Conservation (phyloP, 2,329 filamentous ascomycete species). For the Neonectria neomacrospora region DNA sequence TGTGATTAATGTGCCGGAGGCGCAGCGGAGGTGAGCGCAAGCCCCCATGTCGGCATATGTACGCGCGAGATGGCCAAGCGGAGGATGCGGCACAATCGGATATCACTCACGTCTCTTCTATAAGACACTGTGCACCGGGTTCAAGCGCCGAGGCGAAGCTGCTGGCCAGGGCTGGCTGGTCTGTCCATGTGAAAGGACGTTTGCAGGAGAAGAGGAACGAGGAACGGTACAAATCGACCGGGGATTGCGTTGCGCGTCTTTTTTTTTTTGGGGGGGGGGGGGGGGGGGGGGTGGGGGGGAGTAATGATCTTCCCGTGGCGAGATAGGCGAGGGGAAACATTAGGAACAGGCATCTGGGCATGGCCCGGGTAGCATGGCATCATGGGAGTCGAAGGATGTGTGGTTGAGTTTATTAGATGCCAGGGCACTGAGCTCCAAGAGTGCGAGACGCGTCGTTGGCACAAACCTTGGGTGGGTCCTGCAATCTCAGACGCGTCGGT, state of each 20-base stretch:
- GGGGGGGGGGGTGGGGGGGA: too few species aligned
- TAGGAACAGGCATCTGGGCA: constrained; percentile 10
- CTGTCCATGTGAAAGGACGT: constrained; percentile 17
- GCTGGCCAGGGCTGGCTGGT: constrained; percentile 30
- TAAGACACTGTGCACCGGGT: neutral
- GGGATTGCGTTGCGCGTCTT: constrained; percentile 34
- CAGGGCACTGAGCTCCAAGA: neutral
- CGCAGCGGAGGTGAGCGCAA: constrained; percentile 8
- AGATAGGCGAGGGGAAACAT: constrained; percentile 43
- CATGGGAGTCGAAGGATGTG: constrained; percentile 17
- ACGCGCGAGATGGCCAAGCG: constrained; percentile 13
- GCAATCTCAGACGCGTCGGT: constrained; percentile 42
- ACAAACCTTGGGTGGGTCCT: constrained; percentile 16
- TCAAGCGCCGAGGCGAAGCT: constrained; percentile 30
- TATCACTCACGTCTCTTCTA: neutral
- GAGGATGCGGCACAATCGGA: constrained; percentile 12
- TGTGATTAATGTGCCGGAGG: neutral
- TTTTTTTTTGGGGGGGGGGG: constrained; percentile 28
- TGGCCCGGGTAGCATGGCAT: constrained; percentile 18
- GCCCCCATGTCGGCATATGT: constrained; percentile 9
- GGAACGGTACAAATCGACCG: constrained; percentile 18
- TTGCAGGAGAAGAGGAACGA: constrained; percentile 10
- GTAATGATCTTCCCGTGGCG: constrained; percentile 42
- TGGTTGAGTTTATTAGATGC: constrained; percentile 11
- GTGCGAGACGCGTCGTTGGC: constrained; percentile 20